phyloP scores from a whole-genome alignment of 305 asterid species.

The Solanum hybrid region DNA sequence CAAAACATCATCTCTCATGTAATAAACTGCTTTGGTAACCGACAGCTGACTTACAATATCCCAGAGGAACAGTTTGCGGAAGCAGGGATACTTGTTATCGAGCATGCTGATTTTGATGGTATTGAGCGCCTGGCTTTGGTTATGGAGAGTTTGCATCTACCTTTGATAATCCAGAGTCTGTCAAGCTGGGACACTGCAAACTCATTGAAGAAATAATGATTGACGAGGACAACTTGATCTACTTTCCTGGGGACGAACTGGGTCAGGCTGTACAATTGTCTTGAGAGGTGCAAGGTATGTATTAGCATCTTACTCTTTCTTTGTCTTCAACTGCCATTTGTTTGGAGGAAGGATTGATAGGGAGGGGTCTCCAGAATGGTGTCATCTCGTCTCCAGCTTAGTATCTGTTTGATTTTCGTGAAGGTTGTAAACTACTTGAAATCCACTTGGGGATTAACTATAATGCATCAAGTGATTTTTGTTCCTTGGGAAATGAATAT shows the following conservation, averaged over 20 bases:
- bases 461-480: neutral
- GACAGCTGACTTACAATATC: conserved; percentile 83
- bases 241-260: conserved; percentile 85
- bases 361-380: neutral
- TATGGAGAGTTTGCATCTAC: conserved; percentile 92
- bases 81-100: conserved; percentile 82
- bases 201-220: conserved; percentile 95
- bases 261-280: conserved; percentile 97
- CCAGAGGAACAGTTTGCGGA: conserved; percentile 90
- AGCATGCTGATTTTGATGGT: conserved; percentile 96
- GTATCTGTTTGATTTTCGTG: neutral
- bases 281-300: conserved; percentile 86
- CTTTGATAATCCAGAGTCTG: conserved; percentile 89
- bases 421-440: neutral
- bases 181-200: conserved; percentile 82
- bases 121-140: conserved; percentile 87
- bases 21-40: conserved; percentile 79
- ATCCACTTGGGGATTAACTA: neutral
- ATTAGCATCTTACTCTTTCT: neutral
- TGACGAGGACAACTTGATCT: conserved; percentile 89
- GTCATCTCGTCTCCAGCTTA: neutral
- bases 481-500: neutral
- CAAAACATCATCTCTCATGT: conserved; percentile 84
- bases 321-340: neutral
- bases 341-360: neutral